A percentile compares a stretch with the other conserved stretches of the same genome.
phyloP scores from a whole-genome alignment of 2,329 filamentous ascomycete species.

The Penicillium palitans region DNA sequence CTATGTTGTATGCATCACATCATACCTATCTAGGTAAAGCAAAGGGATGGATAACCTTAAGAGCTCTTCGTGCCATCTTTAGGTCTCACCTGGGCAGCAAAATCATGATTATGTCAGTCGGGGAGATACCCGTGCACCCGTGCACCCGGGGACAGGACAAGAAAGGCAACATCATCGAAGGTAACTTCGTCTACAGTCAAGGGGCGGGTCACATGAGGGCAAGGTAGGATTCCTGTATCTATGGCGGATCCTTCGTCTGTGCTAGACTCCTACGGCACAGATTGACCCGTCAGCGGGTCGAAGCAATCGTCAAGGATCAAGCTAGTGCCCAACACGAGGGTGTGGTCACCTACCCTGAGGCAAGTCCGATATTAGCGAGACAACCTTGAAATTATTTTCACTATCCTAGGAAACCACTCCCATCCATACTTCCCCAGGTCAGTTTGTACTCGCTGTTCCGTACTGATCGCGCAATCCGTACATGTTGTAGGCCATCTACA shows the following conservation, averaged over 20 bases:
- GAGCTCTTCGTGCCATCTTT: not conserved
- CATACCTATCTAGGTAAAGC: conserved; percentile 2
- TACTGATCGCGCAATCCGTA: not conserved
- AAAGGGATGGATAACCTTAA: not conserved
- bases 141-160: conserved; percentile 17
- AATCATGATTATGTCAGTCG: conserved; percentile 18
- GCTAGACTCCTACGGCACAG: not conserved
- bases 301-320: conserved; percentile 28
- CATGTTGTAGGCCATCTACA: conserved; percentile 26
- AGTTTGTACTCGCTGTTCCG: not conserved
- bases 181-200: conserved; percentile 28
- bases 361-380: conserved; percentile 2
- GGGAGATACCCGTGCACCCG: conserved; percentile 5
- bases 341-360: conserved; percentile 29
- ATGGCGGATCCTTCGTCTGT: not conserved
- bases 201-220: conserved; percentile 26
- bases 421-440: not conserved
- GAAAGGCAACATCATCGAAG: conserved; percentile 25
- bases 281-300: conserved; percentile 17
- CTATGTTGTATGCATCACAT: conserved; percentile 7
- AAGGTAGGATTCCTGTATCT: conserved; percentile 18
- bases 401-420: not conserved
- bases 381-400: not conserved
- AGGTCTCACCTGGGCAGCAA: not conserved
- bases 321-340: conserved; percentile 22